Base-by-base conservation (phyloP, 2,329 filamentous ascomycete genomes). In the Fusarium solani-melongenae region DNA sequence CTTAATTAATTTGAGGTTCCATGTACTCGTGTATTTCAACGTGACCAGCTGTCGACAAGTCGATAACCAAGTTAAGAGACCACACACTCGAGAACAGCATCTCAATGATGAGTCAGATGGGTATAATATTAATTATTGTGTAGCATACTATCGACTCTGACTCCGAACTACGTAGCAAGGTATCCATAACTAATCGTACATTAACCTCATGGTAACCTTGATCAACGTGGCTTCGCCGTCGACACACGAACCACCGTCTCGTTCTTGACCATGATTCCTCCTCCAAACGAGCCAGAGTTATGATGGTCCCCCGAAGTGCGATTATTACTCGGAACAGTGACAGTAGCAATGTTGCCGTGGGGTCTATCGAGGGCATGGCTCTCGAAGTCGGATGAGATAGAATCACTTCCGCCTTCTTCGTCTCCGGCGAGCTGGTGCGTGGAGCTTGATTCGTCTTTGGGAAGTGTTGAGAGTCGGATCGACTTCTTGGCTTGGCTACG, bases 181-280 rank as follows among this genome's bases (percentile, higher is more conserved):
- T 51, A 29, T 51, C 10, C 10, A 29, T 11, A 29, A 29, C 2
- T 51, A 51, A 51, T 51, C 46, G 6, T n/a, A n/a, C 46, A 51
- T 29, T 4, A 12, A 29, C 2, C 27, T 12, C 15, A n/a, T 51
- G 2, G 10, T 3, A 51, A 29, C 24, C n/a, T 31, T 53, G 27
- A 9, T 53, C 27, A 53, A 20, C 27, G 49, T 20, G 49, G 17
- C n/a, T 56, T 56, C 20, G 53, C 31, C 53, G 33, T 27, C 15
- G 53, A 34, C 22, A 70, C 55, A 0, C 51, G 36, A 22, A 73
- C 62, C 8, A 46, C 53, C 4, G 68, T 74, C 61, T 74, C 70
- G 49, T 71, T 74, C 60, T 71, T 73, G 22, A 74, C 72, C 36
- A 71, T 53, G 8, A 74, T 72, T 6, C 70, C 72, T 2, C 62